Evolutionary conservation across 2,329 filamentous ascomycete genomes (phyloP), one percentile per base, ranked within the genome.

Genomic region (Penicillium polonicum): DNA sequence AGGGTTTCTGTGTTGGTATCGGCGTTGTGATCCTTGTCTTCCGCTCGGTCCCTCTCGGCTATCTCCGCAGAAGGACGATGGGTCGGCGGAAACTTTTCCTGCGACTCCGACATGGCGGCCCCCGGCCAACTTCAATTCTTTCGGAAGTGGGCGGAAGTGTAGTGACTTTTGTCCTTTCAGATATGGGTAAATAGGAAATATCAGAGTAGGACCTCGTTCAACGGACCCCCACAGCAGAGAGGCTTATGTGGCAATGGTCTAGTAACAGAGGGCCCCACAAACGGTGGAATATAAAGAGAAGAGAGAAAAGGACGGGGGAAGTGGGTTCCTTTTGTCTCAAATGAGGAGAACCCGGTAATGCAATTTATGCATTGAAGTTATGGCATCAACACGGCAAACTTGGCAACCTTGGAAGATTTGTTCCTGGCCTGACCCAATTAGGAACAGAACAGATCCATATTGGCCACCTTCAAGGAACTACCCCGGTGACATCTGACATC

Each of bases 291-390:
- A 50, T 25, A 55, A 25, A 53, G 31, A 38, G 49, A 35, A 42
- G 39, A 36, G 38, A 44, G 29, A 15, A 19, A 33, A 39, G 8
- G 8, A 31, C 31, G 29, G 48, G 48, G 52, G 33, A 50, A 38
- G 36, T 45, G 48, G 23, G 5, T 17, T 55, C 25, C 23, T 39
- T 48, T 42, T 48, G 35, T 42, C 27, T 45, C 7, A 52, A 42
- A 49, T 55, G 46, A 45, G 44, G 42, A 56, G 46, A 54, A 55
- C n/a, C 48, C 29, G 45, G 42, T 25, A 19, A 35, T 38, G 21
- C 25, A 39, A 52, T 35, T 53, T 38, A 62, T 58, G 63, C 54
- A 48, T 57, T 63, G 60, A 60, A 58, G 61, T 64, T 60, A 64
- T 62, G 23, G 27, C 53, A 52, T 38, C 19, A 8, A 25, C 21